These are phyloP conservation scores for Mrakia blollopis DNA, from an alignment of 768 basidiomycete genomes.

Conservation along the genomic window DNA sequence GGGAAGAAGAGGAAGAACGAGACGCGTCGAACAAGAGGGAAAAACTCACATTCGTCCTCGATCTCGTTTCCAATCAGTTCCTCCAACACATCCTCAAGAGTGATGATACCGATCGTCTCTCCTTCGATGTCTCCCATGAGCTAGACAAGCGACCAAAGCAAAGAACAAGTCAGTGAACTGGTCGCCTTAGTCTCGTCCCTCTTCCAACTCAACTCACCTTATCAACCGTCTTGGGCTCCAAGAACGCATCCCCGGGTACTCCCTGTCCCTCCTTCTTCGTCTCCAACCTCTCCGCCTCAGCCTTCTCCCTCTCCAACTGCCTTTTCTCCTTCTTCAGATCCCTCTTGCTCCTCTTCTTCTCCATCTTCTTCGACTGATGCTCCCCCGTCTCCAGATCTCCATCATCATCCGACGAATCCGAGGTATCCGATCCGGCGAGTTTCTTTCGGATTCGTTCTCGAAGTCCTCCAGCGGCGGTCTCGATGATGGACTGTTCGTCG, in stretches of 20 bases:
- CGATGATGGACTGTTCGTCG: slow-evolving; percentile 54
- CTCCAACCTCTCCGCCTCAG: slow-evolving; percentile 27
- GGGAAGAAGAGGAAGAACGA: background rate
- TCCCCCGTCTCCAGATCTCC: slow-evolving; percentile 32
- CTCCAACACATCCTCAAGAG: slow-evolving; percentile 87
- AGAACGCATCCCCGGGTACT: slow-evolving; percentile 30
- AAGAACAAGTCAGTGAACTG: background rate
- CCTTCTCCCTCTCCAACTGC: slow-evolving; percentile 12
- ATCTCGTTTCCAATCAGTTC: slow-evolving; percentile 91
- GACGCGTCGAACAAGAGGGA: background rate
- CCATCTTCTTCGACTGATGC: slow-evolving; percentile 37
- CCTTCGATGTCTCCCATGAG: slow-evolving; percentile 80
- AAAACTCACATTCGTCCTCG: slow-evolving; percentile 63
- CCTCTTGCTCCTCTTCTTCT: slow-evolving; percentile 36
- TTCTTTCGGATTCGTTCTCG: slow-evolving; percentile 70
- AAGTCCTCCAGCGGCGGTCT: slow-evolving; percentile 71
- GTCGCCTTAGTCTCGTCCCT: background rate
- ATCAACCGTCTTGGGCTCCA: slow-evolving; percentile 16
- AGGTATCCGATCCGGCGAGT: slow-evolving; percentile 38
- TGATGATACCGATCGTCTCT: slow-evolving; percentile 85
- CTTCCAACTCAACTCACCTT: slow-evolving; percentile 51
- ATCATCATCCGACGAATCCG: slow-evolving; percentile 31
- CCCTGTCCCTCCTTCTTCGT: slow-evolving; percentile 33
- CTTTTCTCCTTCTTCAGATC: slow-evolving; percentile 31
- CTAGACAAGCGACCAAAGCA: slow-evolving; percentile 44